phyloP scores from a whole-genome alignment of 2,329 filamentous ascomycete species.

The Neofusicoccum sp. region DNA sequence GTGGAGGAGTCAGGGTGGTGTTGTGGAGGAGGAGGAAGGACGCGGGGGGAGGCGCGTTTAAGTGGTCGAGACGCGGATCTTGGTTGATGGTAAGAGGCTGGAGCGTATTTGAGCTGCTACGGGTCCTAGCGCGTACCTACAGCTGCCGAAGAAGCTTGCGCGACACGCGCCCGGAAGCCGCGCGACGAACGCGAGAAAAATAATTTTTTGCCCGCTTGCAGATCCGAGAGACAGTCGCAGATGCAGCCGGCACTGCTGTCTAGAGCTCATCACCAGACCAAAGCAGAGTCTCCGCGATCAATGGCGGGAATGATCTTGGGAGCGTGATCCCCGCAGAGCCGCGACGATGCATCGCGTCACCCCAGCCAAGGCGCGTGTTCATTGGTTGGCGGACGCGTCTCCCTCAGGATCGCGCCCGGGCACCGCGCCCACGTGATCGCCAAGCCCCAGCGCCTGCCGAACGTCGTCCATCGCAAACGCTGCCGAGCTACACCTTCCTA shows the following conservation, averaged over 20 bases:
- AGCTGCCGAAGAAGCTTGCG: conserved; percentile 5
- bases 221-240: neutral
- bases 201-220: neutral
- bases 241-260: neutral
- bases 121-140: conserved; percentile 1
- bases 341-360: neutral
- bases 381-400: neutral
- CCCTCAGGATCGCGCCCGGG: neutral
- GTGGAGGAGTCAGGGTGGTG: neutral
- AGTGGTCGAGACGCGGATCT: conserved; percentile 11
- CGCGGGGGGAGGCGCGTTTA: conserved; percentile 15
- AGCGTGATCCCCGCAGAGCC: conserved; percentile 4
- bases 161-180: neutral
- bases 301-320: neutral
- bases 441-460: neutral
- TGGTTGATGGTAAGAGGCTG: conserved; percentile 8
- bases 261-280: neutral
- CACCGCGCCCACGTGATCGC: neutral
- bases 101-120: conserved; percentile 12
- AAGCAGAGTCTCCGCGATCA: neutral
- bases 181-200: neutral
- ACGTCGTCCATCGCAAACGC: conserved; percentile 19
- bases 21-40: conserved; percentile 14
- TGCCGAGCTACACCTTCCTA: neutral
- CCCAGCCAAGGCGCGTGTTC: neutral